Percentiles rank a stretch among this genome's conserved stretches.
Evolutionary conservation across 306 rosid genomes (phyloP).

Genomic region (Ziziphus jujuba): DNA sequence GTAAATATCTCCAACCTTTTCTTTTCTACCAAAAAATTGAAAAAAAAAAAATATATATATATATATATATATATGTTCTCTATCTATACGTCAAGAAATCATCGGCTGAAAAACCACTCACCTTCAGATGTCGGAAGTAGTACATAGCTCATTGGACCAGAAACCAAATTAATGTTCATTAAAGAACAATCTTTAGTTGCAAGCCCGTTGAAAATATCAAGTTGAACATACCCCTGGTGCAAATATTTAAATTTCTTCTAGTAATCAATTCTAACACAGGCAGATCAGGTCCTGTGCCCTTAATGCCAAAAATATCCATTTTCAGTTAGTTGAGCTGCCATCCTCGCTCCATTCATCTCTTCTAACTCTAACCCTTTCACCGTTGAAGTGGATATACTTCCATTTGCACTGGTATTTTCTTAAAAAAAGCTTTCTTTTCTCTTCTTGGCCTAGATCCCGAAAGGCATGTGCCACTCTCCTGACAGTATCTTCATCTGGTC

Average conservation of each 20-base stretch:
- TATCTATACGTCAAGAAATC: neutral
- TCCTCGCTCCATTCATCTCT: conserved; percentile 42
- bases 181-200: neutral
- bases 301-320: conserved; percentile 10
- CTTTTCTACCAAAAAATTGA: too few relatives aligned
- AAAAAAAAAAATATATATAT: neutral
- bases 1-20: too few relatives aligned
- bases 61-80: conserved; percentile 4
- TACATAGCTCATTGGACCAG: neutral
- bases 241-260: neutral
- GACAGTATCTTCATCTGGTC: conserved; percentile 87
- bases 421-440: conserved; percentile 51
- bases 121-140: neutral
- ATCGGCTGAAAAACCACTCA: neutral
- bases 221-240: neutral
- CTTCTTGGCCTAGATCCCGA: conserved; percentile 60
- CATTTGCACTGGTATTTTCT: conserved; percentile 68
- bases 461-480: conserved; percentile 66
- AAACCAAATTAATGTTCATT: neutral
- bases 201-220: neutral
- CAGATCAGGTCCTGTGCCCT: neutral
- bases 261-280: neutral
- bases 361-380: conserved; percentile 77
- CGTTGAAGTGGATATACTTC: conserved; percentile 83
- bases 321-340: conserved; percentile 27